These are phyloP conservation scores for Inga laurina DNA, from an alignment of 306 rosid genomes.

Conservation along the genomic window DNA sequence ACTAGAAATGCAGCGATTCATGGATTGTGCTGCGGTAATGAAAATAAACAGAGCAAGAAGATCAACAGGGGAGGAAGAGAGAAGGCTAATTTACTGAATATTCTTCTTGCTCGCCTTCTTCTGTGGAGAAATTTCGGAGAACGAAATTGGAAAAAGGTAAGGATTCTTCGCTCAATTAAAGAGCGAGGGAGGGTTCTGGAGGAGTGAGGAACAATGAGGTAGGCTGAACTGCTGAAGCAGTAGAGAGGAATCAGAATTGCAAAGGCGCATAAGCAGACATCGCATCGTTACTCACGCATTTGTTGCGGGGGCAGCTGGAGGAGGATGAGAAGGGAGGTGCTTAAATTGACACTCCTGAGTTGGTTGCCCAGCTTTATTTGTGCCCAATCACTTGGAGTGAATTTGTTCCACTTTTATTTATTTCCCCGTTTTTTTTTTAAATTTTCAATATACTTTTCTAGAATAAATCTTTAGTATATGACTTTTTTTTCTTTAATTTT, in stretches of 20 bases:
- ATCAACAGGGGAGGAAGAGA: neutral
- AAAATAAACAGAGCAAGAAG: neutral
- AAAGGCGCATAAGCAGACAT: slow-evolving; percentile 30
- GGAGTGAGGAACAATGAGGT: neutral
- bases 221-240: neutral
- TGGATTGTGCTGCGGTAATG: neutral
- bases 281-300: slow-evolving; percentile 26
- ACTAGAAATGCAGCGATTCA: neutral
- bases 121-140: neutral
- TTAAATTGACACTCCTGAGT: neutral
- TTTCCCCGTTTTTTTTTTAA: slow-evolving; percentile 14
- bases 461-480: too few relatives aligned
- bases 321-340: slow-evolving; percentile 19
- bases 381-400: slow-evolving; percentile 86
- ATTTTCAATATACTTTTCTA: neutral
- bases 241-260: slow-evolving; percentile 1
- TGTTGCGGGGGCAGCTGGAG: slow-evolving; percentile 47
- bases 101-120: neutral
- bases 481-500: too few relatives aligned
- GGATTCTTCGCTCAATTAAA: neutral
- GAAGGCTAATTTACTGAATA: neutral
- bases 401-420: slow-evolving; percentile 44
- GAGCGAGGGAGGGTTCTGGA: neutral
- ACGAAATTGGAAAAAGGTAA: neutral
- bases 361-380: slow-evolving; percentile 12